Base-by-base conservation (phyloP, 169 alveolate species). In the Pseudocohnilembus persalinus region DNA sequence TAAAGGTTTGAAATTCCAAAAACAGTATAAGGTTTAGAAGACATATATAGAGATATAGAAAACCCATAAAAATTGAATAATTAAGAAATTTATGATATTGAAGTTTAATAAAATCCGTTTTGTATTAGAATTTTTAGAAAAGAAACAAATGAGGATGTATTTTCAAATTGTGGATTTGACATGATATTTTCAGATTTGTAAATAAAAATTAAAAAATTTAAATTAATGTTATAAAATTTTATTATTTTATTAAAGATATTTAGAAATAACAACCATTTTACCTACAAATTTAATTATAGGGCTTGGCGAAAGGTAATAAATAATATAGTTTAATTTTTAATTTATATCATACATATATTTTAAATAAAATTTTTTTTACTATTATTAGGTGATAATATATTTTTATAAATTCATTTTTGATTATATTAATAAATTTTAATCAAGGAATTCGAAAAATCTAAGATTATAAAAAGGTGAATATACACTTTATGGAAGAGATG, bases 221-320 rank as follows among this genome's bases (percentile, higher is more conserved):
- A 49, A 49, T 11, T 49, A 49, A 49, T 49, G 4, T 49, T 49
- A 11, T 49, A 49, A 49, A 49, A 11, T 49, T 49, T 11, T 49
- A 11, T 11, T 49, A 11, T 11, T 49, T 11, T 49, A 49, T 49
- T 49, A 11, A 75, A 64, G 31, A 24, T 86, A 80, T 32, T 30
- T 72, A 0, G 74, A 86, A 81, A 79, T 74, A 27, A 74, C 87
- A 35, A 77, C 77, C 1, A 74, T 63, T 26, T 72, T 88, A 29
- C 91, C 91, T 1, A 72, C 88, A 20, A 78, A 83, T 34, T 30
- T 77, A 27, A 76, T 88, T 15, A 82, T 83, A 77, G 91, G 91
- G 15, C 75, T 88, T 33, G 91, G 91, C 0, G 88, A 88, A 34
- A 82, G n/a, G n/a, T n/a, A n/a, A n/a, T n/a, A n/a, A n/a, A n/a